phyloP scores from a whole-genome alignment of 441 rosid species.

The Pelargonium australe region DNA sequence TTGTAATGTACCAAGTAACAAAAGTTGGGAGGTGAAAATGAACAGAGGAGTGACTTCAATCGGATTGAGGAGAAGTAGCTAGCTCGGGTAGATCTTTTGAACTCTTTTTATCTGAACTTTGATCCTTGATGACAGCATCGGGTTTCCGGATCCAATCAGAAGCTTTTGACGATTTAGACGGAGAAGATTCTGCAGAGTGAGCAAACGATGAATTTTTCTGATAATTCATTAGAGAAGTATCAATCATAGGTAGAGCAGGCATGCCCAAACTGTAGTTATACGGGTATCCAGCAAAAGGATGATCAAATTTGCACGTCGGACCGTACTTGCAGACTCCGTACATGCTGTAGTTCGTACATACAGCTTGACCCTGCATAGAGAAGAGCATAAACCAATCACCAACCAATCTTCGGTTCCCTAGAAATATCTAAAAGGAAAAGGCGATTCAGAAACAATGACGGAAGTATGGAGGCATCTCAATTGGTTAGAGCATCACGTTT shows the following conservation, averaged over 20 bases:
- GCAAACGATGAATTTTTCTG: conserved; percentile 33
- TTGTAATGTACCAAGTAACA: conserved; percentile 15
- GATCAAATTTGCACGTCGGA: conserved; percentile 1
- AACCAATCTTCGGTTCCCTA: neutral
- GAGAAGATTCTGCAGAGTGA: conserved; percentile 30
- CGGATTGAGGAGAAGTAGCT: conserved; percentile 32
- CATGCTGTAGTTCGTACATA: neutral
- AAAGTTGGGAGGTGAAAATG: neutral
- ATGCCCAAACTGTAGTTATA: conserved; percentile 3
- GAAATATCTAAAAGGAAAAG: no score
- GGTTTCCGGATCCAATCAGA: conserved; percentile 32
- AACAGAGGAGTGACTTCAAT: conserved; percentile 16
- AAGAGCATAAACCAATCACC: conserved; percentile 11
- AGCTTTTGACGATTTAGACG: conserved; percentile 26
- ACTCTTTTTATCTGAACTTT: conserved; percentile 23
- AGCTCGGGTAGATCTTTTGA: conserved; percentile 29
- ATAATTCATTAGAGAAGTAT: conserved; percentile 25
- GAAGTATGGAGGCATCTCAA: no score
- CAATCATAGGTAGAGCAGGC: neutral
- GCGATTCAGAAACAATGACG: no score
- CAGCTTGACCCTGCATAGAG: conserved; percentile 39
- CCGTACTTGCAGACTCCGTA: conserved; percentile 4
- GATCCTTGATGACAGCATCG: conserved; percentile 26
- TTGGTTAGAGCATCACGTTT: no score
- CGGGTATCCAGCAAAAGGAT: conserved; percentile 1